These are phyloP conservation scores for Debaryomycetaceae sp. DNA, from an alignment of 1,139 yeast genomes.

Conservation along the genomic window DNA sequence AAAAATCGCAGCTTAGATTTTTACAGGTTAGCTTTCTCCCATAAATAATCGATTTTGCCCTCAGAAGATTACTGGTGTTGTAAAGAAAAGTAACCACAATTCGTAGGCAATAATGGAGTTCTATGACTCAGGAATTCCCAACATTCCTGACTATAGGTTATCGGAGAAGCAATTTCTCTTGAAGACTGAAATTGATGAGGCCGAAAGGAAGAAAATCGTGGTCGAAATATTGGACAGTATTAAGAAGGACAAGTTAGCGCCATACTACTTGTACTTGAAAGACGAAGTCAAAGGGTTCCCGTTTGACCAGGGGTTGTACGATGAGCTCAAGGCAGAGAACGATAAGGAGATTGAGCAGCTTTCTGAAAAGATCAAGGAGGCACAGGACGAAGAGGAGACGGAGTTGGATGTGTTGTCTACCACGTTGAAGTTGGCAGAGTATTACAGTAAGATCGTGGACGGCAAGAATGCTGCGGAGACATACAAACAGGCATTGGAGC, in stretches of 20 bases:
- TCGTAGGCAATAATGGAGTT: constrained; percentile 21
- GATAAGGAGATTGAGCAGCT: constrained; percentile 53
- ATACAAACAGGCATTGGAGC: constrained; percentile 69
- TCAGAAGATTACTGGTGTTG: neutral
- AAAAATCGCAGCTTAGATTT: neutral
- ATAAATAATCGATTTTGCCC: neutral
- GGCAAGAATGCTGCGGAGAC: constrained; percentile 69
- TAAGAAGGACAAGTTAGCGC: constrained; percentile 65
- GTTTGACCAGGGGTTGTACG: constrained; percentile 61
- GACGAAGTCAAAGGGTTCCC: constrained; percentile 44
- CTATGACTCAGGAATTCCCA: constrained; percentile 48
- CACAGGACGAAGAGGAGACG: constrained; percentile 87
- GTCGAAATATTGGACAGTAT: constrained; percentile 52
- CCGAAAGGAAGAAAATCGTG: constrained; percentile 39
- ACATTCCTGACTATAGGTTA: constrained; percentile 75
- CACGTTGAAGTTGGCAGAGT: constrained; percentile 81
- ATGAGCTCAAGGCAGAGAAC: constrained; percentile 51
- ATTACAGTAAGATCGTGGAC: constrained; percentile 83
- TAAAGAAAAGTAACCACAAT: neutral
- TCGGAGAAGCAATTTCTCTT: constrained; percentile 75
- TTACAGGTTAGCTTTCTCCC: neutral
- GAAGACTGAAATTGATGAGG: constrained; percentile 32
- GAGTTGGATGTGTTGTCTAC: constrained; percentile 77
- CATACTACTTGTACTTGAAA: constrained; percentile 74
- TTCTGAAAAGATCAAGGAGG: constrained; percentile 62